Evolutionary conservation across 2,329 filamentous ascomycete genomes (phyloP).

Genomic region (Exophiala spinifera): DNA sequence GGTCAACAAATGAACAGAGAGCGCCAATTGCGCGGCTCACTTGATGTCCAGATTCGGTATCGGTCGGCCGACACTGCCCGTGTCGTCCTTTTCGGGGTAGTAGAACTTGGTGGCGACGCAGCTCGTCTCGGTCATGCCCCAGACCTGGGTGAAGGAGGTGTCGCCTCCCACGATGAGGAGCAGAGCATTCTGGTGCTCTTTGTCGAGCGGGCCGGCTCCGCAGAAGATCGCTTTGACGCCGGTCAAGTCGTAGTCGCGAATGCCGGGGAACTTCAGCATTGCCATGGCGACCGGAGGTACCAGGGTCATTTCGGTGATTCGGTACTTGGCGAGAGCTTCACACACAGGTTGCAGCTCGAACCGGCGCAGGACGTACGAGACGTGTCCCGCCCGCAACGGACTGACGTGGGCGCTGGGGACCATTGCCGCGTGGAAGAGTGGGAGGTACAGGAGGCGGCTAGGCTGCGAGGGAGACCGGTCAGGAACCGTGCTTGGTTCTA

Average conservation of each 20-base stretch:
- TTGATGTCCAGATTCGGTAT: slow-evolving; percentile 22
- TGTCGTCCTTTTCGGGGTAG: slow-evolving; percentile 17
- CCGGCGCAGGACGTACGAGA: slow-evolving; percentile 47
- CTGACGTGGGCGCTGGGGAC: slow-evolving; percentile 46
- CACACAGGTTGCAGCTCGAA: slow-evolving; percentile 45
- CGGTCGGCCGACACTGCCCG: slow-evolving; percentile 19
- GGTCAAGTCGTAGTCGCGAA: slow-evolving; percentile 31
- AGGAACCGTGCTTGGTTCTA: neutral
- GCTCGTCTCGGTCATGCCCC: slow-evolving; percentile 54
- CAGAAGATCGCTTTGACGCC: slow-evolving; percentile 44
- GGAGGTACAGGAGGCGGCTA: slow-evolving; percentile 32
- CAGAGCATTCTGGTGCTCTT: slow-evolving; percentile 40
- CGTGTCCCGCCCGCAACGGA: slow-evolving; percentile 44
- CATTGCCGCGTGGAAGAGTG: slow-evolving; percentile 54
- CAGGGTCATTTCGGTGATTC: slow-evolving; percentile 49
- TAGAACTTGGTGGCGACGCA: slow-evolving; percentile 21
- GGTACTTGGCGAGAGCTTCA: slow-evolving; percentile 38
- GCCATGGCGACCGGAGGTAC: slow-evolving; percentile 46
- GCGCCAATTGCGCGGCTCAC: slow-evolving; percentile 1
- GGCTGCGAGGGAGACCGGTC: neutral
- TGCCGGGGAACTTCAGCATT: slow-evolving; percentile 28
- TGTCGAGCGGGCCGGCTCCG: slow-evolving; percentile 50
- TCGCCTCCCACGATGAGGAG: slow-evolving; percentile 41
- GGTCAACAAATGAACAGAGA: neutral
- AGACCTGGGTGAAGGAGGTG: slow-evolving; percentile 48